Evolutionary conservation across 371 early-diverging fungal genomes (phyloP).

Genomic region (Umbelopsis sp.): DNA sequence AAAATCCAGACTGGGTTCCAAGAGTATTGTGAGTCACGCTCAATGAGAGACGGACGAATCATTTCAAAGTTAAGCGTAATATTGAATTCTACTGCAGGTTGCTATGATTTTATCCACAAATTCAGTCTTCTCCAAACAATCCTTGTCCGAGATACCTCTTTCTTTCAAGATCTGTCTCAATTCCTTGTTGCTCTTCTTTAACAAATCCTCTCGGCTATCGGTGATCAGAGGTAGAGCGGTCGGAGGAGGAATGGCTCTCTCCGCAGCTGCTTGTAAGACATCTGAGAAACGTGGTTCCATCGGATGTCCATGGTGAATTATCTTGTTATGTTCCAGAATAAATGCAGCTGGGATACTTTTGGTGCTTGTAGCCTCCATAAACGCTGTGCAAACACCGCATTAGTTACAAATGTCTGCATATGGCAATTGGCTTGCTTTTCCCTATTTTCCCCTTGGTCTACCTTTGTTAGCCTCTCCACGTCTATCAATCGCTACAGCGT

Average conservation of each 20-base stretch:
- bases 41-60: background rate
- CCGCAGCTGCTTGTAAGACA: conserved; percentile 7
- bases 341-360: conserved; percentile 16
- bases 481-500: conserved; percentile 8
- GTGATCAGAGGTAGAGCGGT: background rate
- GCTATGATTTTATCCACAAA: conserved; percentile 15
- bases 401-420: conserved; percentile 5
- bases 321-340: conserved; percentile 9
- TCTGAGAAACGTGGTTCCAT: conserved; percentile 1
- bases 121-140: conserved; percentile 12
- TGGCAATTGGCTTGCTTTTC: background rate
- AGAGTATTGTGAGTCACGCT: conserved; percentile 15
- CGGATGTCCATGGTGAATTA: conserved; percentile 2
- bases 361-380: conserved; percentile 5
- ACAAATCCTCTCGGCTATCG: conserved; percentile 10
- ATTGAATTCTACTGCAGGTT: conserved; percentile 9
- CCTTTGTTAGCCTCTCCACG: conserved; percentile 3
- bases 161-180: conserved; percentile 1
- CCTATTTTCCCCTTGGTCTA: background rate
- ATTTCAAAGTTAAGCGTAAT: background rate
- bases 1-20: conserved; percentile 10
- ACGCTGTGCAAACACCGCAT: background rate
- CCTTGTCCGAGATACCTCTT: conserved; percentile 12
- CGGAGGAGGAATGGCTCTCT: background rate
- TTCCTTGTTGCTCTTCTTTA: conserved; percentile 7